A percentile compares a stretch with the other conserved stretches of the same genome.
Evolutionary conservation across 2,329 filamentous ascomycete species (phyloP).

Genomic region (Cladosporium sphaerospermum): DNA sequence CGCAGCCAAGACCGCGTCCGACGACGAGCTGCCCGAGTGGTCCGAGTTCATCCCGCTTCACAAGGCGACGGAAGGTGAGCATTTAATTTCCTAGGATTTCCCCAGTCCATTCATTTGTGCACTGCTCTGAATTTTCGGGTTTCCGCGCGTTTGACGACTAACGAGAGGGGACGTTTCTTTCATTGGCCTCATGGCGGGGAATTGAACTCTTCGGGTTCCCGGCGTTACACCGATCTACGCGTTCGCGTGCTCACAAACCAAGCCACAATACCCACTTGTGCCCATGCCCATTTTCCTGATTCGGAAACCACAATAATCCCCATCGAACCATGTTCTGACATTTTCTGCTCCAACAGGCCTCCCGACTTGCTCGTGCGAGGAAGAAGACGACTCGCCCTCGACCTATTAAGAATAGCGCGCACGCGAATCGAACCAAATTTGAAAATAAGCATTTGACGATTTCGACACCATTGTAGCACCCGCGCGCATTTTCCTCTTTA

Average conservation of each 20-base stretch:
- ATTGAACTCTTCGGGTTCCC: neutral
- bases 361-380: neutral
- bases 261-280: too few species aligned
- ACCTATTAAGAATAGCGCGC: neutral
- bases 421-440: too few species aligned
- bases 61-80: conserved; percentile 12
- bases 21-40: conserved; percentile 28
- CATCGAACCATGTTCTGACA: conserved; percentile 4
- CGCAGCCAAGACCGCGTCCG: conserved; percentile 26
- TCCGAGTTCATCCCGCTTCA: conserved; percentile 20
- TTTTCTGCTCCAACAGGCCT: neutral
- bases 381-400: conserved; percentile 1
- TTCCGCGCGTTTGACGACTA: neutral
- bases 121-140: neutral
- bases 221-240: neutral
- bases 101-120: neutral
- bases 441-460: too few species aligned
- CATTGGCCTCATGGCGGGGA: neutral
- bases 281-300: too few species aligned
- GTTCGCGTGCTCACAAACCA: neutral
- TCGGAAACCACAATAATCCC: neutral
- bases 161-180: neutral
- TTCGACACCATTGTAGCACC: too few species aligned
- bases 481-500: neutral
- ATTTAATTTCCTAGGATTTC: neutral